Evolutionary conservation across 192 early-diverging fungal genomes (phyloP).

Genomic region (Geosiphon pyriformis): DNA sequence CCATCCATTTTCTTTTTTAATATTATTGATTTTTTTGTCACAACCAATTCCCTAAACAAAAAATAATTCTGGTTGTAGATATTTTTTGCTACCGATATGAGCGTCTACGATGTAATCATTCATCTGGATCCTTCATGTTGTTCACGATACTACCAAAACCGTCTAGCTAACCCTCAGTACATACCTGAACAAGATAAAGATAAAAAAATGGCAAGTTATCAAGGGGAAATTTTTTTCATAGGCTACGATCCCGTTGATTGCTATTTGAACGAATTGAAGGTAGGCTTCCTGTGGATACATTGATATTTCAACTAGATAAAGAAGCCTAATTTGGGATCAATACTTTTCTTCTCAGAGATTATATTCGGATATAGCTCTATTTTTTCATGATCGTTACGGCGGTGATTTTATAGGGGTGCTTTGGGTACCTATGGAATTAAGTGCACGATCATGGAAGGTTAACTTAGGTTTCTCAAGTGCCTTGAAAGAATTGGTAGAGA

Average conservation of each 20-base stretch:
- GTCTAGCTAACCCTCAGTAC: conserved; percentile 48
- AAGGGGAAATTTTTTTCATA: conserved; percentile 59
- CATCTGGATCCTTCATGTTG: conserved; percentile 54
- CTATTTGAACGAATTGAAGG: conserved; percentile 66
- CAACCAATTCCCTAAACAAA: neutral
- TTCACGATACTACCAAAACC: conserved; percentile 55
- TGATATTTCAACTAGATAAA: neutral
- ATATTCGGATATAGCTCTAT: conserved; percentile 58
- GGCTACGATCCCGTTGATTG: conserved; percentile 70
- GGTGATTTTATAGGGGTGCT: conserved; percentile 66
- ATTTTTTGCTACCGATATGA: conserved; percentile 75
- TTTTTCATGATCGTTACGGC: conserved; percentile 73
- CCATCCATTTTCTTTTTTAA: conserved; percentile 13
- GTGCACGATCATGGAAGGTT: conserved; percentile 61
- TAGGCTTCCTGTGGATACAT: conserved; percentile 24
- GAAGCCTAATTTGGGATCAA: neutral
- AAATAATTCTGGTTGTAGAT: conserved; percentile 34
- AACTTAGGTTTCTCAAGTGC: conserved; percentile 47
- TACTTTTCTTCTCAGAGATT: conserved; percentile 25
- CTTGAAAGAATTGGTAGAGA: neutral
- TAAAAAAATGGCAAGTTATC: neutral
- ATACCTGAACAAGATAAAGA: conserved; percentile 24
- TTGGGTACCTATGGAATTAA: conserved; percentile 52
- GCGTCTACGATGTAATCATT: conserved; percentile 74
- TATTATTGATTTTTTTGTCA: neutral